Conservation (phyloP, 2,329 filamentous ascomycete species). For the Pestalotiopsis sp. region DNA sequence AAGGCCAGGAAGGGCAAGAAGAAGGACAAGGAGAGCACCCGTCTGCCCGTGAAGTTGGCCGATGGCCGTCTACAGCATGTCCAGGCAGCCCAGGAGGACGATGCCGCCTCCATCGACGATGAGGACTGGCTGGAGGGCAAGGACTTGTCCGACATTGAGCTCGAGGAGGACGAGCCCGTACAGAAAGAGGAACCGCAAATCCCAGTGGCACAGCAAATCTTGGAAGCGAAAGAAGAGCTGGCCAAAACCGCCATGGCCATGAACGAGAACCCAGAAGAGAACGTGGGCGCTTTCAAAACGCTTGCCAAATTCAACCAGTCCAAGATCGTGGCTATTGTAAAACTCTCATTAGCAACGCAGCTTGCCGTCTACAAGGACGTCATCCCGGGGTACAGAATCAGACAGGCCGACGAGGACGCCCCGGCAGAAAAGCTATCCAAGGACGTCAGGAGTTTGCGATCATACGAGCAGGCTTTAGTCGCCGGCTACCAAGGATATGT, state of each 20-base stretch:
- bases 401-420: constrained; percentile 75
- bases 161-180: constrained; percentile 39
- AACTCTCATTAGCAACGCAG: constrained; percentile 84
- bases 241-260: constrained; percentile 79
- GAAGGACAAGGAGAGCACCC: constrained; percentile 69
- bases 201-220: constrained; percentile 76
- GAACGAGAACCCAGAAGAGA: constrained; percentile 92
- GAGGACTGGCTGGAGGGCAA: constrained; percentile 66
- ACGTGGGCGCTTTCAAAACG: constrained; percentile 77
- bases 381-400: constrained; percentile 94
- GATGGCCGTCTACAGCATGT: constrained; percentile 72
- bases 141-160: constrained; percentile 53
- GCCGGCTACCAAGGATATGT: constrained; percentile 85
- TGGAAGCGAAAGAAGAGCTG: constrained; percentile 88
- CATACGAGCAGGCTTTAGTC: constrained; percentile 87
- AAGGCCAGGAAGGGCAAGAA: constrained; percentile 78
- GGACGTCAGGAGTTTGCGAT: constrained; percentile 79
- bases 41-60: constrained; percentile 83
- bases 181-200: constrained; percentile 64
- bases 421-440: constrained; percentile 84
- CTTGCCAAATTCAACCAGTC: constrained; percentile 75
- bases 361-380: constrained; percentile 92
- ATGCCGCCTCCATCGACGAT: constrained; percentile 61
- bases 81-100: constrained; percentile 58
- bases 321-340: constrained; percentile 74